These are phyloP conservation scores for Naumovozyma castellii DNA, from an alignment of 805 yeast species.

Conservation along the genomic window DNA sequence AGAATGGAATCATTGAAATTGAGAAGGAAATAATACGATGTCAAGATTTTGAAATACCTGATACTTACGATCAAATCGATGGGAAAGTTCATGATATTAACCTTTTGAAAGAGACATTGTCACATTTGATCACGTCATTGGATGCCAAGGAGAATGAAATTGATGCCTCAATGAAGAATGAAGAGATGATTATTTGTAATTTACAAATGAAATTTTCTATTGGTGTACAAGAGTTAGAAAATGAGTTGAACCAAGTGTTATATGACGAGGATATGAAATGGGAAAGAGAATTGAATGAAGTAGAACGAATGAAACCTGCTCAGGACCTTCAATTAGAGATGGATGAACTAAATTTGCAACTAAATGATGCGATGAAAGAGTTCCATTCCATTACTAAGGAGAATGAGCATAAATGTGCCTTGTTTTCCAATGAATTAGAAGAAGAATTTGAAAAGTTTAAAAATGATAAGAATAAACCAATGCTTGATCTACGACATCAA, in stretches of 20 bases:
- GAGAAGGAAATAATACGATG: slow-evolving; percentile 18
- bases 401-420: slow-evolving; percentile 8
- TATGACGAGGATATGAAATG: slow-evolving; percentile 12
- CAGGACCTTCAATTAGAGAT: slow-evolving; percentile 23
- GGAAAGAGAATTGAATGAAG: slow-evolving; percentile 16
- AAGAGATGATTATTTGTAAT: slow-evolving; percentile 17
- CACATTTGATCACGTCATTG: slow-evolving; percentile 12
- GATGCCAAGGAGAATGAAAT: slow-evolving; percentile 14
- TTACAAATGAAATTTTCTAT: slow-evolving; percentile 16
- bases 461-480: slow-evolving; percentile 12
- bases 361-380: slow-evolving; percentile 12
- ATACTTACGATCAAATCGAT: slow-evolving; percentile 13
- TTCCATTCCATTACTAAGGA: slow-evolving; percentile 8
- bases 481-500: slow-evolving; percentile 13
- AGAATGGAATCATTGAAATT: slow-evolving; percentile 22
- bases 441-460: slow-evolving; percentile 19
- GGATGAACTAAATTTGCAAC: slow-evolving; percentile 20
- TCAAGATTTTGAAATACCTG: slow-evolving; percentile 17
- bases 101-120: neutral
- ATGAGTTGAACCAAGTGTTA: slow-evolving; percentile 12
- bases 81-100: slow-evolving; percentile 16
- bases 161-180: slow-evolving; percentile 9
- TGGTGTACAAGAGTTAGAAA: slow-evolving; percentile 18
- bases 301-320: slow-evolving; percentile 25
- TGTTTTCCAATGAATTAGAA: slow-evolving; percentile 9